Evolutionary conservation across 1,139 yeast species (phyloP).

Genomic region (Pichia sp.): DNA sequence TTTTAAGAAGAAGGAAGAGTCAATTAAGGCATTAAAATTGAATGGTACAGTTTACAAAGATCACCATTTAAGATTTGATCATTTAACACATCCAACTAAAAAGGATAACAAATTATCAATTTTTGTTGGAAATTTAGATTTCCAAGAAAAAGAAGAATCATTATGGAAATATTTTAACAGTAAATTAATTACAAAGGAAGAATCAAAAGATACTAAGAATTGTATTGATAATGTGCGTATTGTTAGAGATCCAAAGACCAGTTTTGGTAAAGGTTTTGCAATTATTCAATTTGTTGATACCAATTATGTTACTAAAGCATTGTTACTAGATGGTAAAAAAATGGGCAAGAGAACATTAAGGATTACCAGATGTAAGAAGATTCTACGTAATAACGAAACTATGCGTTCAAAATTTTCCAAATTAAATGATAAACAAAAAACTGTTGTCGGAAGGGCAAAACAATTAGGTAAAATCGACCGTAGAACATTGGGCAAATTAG

Average conservation of each 20-base stretch:
- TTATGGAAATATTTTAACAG: slow-evolving; percentile 75
- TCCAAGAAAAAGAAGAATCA: slow-evolving; percentile 85
- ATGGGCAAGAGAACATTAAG: slow-evolving; percentile 63
- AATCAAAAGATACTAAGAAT: slow-evolving; percentile 43
- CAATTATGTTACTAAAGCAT: slow-evolving; percentile 73
- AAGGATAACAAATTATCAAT: slow-evolving; percentile 80
- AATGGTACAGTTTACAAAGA: slow-evolving; percentile 66
- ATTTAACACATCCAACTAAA: slow-evolving; percentile 81
- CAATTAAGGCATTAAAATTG: slow-evolving; percentile 45
- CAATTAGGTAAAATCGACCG: slow-evolving; percentile 77
- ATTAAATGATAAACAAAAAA: slow-evolving; percentile 59
- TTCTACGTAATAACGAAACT: slow-evolving; percentile 25
- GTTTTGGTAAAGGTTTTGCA: slow-evolving; percentile 96
- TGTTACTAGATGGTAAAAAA: slow-evolving; percentile 68
- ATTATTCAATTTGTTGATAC: slow-evolving; percentile 87
- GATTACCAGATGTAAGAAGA: slow-evolving; percentile 66
- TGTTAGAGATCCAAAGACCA: slow-evolving; percentile 86
- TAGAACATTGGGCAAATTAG: slow-evolving; percentile 50
- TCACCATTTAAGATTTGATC: slow-evolving; percentile 84
- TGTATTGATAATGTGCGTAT: slow-evolving; percentile 72
- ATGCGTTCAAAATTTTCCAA: slow-evolving; percentile 25
- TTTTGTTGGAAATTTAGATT: slow-evolving; percentile 91
- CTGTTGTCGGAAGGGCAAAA: slow-evolving; percentile 74
- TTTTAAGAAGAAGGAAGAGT: slow-evolving; percentile 44
- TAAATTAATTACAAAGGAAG: slow-evolving; percentile 22